phyloP scores from a whole-genome alignment of 2,329 filamentous ascomycete genomes.

The Ilyonectria destructans region DNA sequence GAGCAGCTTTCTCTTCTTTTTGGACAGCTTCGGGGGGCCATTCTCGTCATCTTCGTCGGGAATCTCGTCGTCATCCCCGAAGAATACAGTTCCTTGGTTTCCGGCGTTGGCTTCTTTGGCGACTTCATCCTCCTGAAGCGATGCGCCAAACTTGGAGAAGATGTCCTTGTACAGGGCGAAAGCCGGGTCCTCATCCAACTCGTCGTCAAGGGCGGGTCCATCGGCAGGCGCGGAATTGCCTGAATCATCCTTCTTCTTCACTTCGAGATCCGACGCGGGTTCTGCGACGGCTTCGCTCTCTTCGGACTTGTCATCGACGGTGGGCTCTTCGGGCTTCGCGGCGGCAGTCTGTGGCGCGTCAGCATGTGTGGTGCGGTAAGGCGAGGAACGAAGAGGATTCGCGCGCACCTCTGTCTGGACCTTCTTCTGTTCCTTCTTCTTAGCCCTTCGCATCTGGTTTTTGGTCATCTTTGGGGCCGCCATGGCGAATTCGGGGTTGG shows the following conservation, averaged over 20 bases:
- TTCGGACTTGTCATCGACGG: slow-evolving; percentile 43
- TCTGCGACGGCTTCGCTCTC: slow-evolving; percentile 55
- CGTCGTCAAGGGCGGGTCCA: slow-evolving; percentile 75
- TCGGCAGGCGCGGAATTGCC: slow-evolving; percentile 59
- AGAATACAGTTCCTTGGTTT: slow-evolving; percentile 90
- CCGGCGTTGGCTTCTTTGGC: slow-evolving; percentile 76
- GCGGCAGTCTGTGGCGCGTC: slow-evolving; percentile 42
- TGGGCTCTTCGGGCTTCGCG: slow-evolving; percentile 38
- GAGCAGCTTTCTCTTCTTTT: slow-evolving; percentile 93
- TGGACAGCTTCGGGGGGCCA: slow-evolving; percentile 82
- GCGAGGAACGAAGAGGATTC: not conserved
- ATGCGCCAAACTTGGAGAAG: slow-evolving; percentile 83
- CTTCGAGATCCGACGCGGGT: slow-evolving; percentile 57
- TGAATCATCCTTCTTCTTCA: slow-evolving; percentile 57
- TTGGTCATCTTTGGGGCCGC: slow-evolving; percentile 85
- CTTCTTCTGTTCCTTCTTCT: slow-evolving; percentile 94
- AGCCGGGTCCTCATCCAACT: slow-evolving; percentile 78
- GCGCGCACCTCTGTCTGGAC: slow-evolving; percentile 68
- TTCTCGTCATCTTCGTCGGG: slow-evolving; percentile 87
- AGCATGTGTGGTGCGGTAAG: slow-evolving; percentile 23
- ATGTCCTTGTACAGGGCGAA: slow-evolving; percentile 89
- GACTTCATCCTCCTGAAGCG: slow-evolving; percentile 74
- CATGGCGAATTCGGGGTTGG: slow-evolving; percentile 63
- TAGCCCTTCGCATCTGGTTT: slow-evolving; percentile 92
- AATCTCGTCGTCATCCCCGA: slow-evolving; percentile 87